Conservation (phyloP, 805 yeast genomes). For the Debaryomyces maramus region DNA sequence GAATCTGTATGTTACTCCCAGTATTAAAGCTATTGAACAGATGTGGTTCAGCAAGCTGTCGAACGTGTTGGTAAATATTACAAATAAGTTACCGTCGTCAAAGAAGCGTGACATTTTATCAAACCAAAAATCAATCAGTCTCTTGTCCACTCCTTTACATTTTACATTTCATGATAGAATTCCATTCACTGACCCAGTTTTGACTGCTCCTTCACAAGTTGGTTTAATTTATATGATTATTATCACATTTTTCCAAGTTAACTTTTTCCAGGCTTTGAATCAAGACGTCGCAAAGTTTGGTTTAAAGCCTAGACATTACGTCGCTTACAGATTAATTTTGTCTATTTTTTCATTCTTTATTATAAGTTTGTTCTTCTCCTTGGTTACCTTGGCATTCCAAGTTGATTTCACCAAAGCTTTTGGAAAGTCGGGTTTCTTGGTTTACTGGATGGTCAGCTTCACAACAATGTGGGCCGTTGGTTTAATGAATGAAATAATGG, state of each 20-base stretch:
- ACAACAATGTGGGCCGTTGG: conserved; percentile 77
- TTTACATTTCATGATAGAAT: conserved; percentile 44
- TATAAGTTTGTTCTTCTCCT: conserved; percentile 56
- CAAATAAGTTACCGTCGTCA: conserved; percentile 8
- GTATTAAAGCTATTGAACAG: conserved; percentile 36
- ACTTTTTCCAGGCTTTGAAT: conserved; percentile 58
- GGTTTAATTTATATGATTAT: conserved; percentile 74
- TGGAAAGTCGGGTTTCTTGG: conserved; percentile 70
- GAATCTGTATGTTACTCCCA: conserved; percentile 41
- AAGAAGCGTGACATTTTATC: conserved; percentile 15
- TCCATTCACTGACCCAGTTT: conserved; percentile 51
- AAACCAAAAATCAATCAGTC: conserved; percentile 13
- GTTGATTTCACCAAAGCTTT: conserved; percentile 56
- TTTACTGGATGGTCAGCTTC: conserved; percentile 69
- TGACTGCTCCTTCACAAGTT: conserved; percentile 69
- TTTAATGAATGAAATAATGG: conserved; percentile 66
- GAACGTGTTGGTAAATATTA: conserved; percentile 21
- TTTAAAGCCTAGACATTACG: conserved; percentile 44
- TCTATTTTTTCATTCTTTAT: conserved; percentile 57
- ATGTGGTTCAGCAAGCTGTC: conserved; percentile 27
- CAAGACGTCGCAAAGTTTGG: conserved; percentile 44
- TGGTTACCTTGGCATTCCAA: conserved; percentile 69
- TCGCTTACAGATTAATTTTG: conserved; percentile 51
- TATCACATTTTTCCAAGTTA: conserved; percentile 69
- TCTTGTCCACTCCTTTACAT: conserved; percentile 33